Evolutionary conservation across 2,329 filamentous ascomycete genomes (phyloP).

Genomic region (Epichloe bromicola): DNA sequence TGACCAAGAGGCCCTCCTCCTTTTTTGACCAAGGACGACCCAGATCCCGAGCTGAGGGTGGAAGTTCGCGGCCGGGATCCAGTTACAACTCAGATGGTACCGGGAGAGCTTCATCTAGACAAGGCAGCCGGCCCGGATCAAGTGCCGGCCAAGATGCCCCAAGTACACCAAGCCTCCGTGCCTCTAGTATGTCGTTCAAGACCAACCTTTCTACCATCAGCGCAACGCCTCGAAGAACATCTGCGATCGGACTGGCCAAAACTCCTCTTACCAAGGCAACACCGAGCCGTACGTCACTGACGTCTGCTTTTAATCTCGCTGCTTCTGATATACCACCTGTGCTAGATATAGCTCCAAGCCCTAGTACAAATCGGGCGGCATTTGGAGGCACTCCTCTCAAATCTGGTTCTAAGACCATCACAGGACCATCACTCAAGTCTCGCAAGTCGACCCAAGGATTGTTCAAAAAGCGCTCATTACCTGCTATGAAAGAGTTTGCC

Average conservation of each 20-base stretch:
- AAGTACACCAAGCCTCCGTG: slow-evolving; percentile 25
- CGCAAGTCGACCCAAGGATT: slow-evolving; percentile 41
- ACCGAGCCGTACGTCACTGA: slow-evolving; percentile 12
- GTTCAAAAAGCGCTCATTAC: slow-evolving; percentile 38
- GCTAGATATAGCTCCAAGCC: slow-evolving; percentile 16
- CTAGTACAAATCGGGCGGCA: slow-evolving; percentile 26
- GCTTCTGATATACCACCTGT: slow-evolving; percentile 12
- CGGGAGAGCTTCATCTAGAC: slow-evolving; percentile 35
- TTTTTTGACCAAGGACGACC: slow-evolving; percentile 59
- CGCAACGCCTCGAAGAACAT: slow-evolving; percentile 27
- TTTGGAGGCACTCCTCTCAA: slow-evolving; percentile 19
- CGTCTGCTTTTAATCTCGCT: slow-evolving; percentile 14
- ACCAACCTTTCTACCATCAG: slow-evolving; percentile 29
- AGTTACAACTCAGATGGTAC: slow-evolving; percentile 51
- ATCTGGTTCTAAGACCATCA: slow-evolving; percentile 33
- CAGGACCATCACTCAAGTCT: slow-evolving; percentile 32
- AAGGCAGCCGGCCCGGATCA: slow-evolving; percentile 41
- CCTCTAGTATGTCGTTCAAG: slow-evolving; percentile 31
- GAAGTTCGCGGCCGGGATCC: slow-evolving; percentile 38
- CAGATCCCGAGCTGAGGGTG: slow-evolving; percentile 30
- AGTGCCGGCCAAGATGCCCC: slow-evolving; percentile 34
- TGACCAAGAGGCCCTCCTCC: slow-evolving; percentile 52
- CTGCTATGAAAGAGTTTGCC: slow-evolving; percentile 21
- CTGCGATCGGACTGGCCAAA: slow-evolving; percentile 10
- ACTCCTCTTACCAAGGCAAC: slow-evolving; percentile 14